phyloP scores from a whole-genome alignment of 164 flowering plant genomes.

The Tetracentron sinense region DNA sequence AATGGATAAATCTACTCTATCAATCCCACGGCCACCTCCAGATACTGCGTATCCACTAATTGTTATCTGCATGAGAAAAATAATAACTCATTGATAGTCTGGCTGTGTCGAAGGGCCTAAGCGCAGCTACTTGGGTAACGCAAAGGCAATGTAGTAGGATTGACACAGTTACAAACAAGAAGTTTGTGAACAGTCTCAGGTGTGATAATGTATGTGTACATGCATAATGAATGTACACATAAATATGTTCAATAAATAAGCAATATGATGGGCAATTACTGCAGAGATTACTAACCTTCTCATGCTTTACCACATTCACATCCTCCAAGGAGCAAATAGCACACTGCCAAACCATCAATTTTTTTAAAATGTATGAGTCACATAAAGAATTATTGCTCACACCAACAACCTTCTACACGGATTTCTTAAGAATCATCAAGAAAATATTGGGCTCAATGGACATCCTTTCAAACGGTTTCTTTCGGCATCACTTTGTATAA shows the following conservation, averaged over 20 bases:
- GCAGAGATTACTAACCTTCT: slow-evolving; percentile 55
- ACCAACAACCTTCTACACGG: neutral
- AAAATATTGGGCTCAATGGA: too few relatives aligned
- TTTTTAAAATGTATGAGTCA: neutral
- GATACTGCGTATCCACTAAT: slow-evolving; percentile 88
- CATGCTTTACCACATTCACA: slow-evolving; percentile 48
- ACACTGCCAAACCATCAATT: slow-evolving; percentile 61
- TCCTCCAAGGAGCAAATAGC: slow-evolving; percentile 94
- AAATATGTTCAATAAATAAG: neutral
- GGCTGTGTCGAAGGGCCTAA: too few relatives aligned
- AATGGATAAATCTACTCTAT: slow-evolving; percentile 82
- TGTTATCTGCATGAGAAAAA: slow-evolving; percentile 43
- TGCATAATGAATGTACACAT: neutral
- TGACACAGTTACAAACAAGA: too few relatives aligned
- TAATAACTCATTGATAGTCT: too few relatives aligned
- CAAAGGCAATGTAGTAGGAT: too few relatives aligned
- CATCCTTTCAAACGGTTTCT: too few relatives aligned
- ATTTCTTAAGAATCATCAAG: neutral
- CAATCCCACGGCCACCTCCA: slow-evolving; percentile 97
- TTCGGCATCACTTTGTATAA: neutral
- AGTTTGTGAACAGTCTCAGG: too few relatives aligned
- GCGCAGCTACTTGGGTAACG: too few relatives aligned
- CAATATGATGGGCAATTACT: neutral
- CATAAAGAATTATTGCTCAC: neutral
- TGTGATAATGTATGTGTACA: too few relatives aligned